Percentiles rank a stretch among this genome's conserved stretches.
phyloP scores from a whole-genome alignment of 2,329 filamentous ascomycete species.

The Talaromyces albobiverticillius region DNA sequence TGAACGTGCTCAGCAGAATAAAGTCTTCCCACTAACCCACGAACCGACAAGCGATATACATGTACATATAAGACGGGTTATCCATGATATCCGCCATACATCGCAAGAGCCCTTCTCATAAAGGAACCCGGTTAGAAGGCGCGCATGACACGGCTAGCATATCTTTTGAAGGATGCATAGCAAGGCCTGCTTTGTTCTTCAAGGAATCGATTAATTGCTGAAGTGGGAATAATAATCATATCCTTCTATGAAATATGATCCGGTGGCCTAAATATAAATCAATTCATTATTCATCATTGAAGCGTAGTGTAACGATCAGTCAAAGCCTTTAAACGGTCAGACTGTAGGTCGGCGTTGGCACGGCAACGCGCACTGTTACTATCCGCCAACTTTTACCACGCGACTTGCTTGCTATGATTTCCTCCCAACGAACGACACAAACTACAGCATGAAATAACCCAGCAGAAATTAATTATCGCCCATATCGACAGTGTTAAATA shows the following conservation, averaged over 20 bases:
- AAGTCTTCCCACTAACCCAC: background rate
- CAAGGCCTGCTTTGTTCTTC: background rate
- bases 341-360: slow-evolving; percentile 19
- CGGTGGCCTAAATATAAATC: too few relatives aligned
- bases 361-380: slow-evolving; percentile 18
- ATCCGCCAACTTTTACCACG: background rate
- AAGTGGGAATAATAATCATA: too few relatives aligned
- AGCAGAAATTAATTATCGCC: slow-evolving; percentile 1
- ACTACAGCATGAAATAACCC: background rate
- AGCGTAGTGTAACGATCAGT: too few relatives aligned
- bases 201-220: too few relatives aligned
- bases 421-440: background rate
- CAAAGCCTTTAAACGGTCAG: too few relatives aligned
- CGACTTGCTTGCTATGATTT: background rate
- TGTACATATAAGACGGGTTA: background rate
- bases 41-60: background rate
- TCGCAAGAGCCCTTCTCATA: background rate
- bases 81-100: background rate
- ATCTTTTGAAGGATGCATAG: too few relatives aligned
- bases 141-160: background rate
- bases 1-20: background rate
- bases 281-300: too few relatives aligned
- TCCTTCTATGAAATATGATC: too few relatives aligned
- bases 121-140: background rate
- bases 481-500: background rate